Base-by-base conservation (phyloP, 192 early-diverging fungal species). In the Podila horticola region DNA sequence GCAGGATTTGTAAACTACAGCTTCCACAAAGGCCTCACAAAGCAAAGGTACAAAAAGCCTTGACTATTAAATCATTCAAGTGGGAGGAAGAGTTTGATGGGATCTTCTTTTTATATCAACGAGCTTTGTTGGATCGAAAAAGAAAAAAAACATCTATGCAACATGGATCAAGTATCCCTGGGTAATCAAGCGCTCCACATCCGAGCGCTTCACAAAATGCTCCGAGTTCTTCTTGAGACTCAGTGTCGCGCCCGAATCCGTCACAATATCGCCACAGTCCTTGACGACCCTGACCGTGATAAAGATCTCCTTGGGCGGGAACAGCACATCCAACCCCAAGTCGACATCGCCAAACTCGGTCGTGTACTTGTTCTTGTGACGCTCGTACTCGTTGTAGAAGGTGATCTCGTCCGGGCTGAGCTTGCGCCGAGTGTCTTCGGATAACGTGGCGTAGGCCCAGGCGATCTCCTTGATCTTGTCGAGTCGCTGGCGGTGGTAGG, bases 261-360 rank as follows among this genome's bases (percentile, higher is more conserved):
- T 95, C 61, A 93, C 89, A 49, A 98, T 91, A 82, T 98, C 95
- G 50, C 98, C 98, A 73, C 91, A 92, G 63, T 98, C 96, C 63
- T 87, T 89, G 55, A 95, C 41, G 2, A 98, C 98, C 2, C 97
- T 82, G 30, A 99, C 93, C 67, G 95, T 94, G n/a, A 97, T 92
- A 84, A 94, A 97, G 69, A 97, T 72, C 73, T 99, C 97, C 71
- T 90, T 88, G 9, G 98, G 98, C 36, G 98, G 98, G 0, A 91
- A 74, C 49, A 95, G 85, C 49, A 92, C 89, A 11, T 91, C 90
- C 0, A 91, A 87, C 3, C 87, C 88, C 77, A 98, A 79, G 79
- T 97, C 96, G 0, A 97, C 86, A 29, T 93, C 85, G 28, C 83
- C 84, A 64, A 84, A 85, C 30, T 89, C 89, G 34, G 34, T 33